Percentiles rank a stretch among this genome's conserved stretches.
phyloP scores from a whole-genome alignment of 129 eudicot species.

The Flaveria linearis region DNA sequence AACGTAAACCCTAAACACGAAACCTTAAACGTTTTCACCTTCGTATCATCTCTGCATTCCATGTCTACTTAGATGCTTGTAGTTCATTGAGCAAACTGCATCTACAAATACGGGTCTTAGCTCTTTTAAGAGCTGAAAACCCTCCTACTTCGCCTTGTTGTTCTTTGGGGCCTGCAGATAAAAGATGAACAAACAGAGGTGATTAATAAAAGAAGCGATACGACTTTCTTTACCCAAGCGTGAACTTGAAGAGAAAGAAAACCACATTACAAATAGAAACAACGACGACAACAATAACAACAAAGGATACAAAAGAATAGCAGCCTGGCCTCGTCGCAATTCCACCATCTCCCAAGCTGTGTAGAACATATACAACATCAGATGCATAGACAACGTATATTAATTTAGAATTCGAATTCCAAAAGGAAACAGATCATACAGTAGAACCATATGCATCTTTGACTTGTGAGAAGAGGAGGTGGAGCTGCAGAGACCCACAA shows the following conservation, averaged over 20 bases:
- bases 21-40: neutral
- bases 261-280: neutral
- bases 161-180: conserved; percentile 28
- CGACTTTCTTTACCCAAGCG: neutral
- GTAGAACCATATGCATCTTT: conserved; percentile 24
- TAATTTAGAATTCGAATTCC: neutral
- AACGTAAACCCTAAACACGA: neutral
- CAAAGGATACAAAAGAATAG: conserved; percentile 47
- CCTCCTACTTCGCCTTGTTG: conserved; percentile 7
- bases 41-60: neutral
- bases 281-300: neutral
- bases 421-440: neutral
- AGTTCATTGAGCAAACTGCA: neutral
- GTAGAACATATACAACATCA: conserved; percentile 20
- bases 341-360: conserved; percentile 39
- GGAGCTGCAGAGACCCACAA: conserved; percentile 40
- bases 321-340: conserved; percentile 45
- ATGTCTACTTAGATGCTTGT: neutral
- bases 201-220: conserved; percentile 10
- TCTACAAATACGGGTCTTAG: neutral
- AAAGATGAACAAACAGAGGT: conserved; percentile 28
- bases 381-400: conserved; percentile 19
- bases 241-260: neutral
- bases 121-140: neutral
- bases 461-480: conserved; percentile 34